A percentile compares a stretch with the other conserved stretches of the same genome.
Conservation (phyloP, 768 basidiomycete species). For the Pleurotus tuber-regium region DNA sequence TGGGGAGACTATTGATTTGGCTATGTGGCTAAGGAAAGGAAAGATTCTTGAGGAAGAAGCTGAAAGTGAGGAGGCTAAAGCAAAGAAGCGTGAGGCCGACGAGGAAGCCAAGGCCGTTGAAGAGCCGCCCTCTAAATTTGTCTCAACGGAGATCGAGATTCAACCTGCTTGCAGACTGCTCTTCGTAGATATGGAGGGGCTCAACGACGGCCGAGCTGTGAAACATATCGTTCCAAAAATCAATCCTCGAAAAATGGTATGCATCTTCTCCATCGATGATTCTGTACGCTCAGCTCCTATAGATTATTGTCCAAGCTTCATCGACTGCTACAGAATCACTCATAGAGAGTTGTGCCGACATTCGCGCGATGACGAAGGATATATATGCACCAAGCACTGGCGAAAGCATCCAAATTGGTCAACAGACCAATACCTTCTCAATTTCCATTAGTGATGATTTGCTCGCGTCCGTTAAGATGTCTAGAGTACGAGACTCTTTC, state of each 20-base stretch:
- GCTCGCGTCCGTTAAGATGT: conserved; percentile 76
- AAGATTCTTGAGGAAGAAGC: conserved; percentile 89
- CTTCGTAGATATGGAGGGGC: conserved; percentile 94
- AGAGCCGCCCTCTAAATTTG: conserved; percentile 91
- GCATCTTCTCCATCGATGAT: conserved; percentile 11
- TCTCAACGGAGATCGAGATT: conserved; percentile 72
- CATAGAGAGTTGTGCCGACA: conserved; percentile 76
- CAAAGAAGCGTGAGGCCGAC: conserved; percentile 69
- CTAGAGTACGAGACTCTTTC: conserved; percentile 57
- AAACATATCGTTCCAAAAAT: conserved; percentile 97
- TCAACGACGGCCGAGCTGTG: conserved; percentile 94
- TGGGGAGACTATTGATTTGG: conserved; percentile 93
- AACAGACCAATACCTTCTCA: conserved; percentile 93
- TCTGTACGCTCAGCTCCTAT: neutral
- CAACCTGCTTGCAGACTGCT: conserved; percentile 83
- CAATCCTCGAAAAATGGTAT: conserved; percentile 92
- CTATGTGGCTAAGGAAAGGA: conserved; percentile 92
- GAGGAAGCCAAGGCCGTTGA: conserved; percentile 60
- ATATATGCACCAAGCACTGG: conserved; percentile 76
- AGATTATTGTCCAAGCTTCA: conserved; percentile 90
- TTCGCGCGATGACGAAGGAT: conserved; percentile 89
- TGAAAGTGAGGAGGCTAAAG: conserved; percentile 77
- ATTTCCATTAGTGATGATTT: conserved; percentile 91
- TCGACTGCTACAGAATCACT: conserved; percentile 65
- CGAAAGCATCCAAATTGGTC: conserved; percentile 89